Conservation (phyloP, 2,329 filamentous ascomycete genomes). For the Pseudogymnoascus sp. region DNA sequence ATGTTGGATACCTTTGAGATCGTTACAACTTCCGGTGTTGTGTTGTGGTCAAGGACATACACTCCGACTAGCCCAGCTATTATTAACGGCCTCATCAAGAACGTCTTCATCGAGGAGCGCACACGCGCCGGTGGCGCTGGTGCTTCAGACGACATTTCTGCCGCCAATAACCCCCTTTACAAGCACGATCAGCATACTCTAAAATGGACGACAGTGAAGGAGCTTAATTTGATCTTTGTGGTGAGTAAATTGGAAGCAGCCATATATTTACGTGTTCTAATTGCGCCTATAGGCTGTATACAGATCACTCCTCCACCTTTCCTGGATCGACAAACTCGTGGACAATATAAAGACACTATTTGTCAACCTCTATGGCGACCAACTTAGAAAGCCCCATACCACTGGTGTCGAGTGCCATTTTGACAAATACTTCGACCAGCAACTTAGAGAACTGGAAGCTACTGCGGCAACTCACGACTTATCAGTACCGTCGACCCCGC, state of each 20-base stretch:
- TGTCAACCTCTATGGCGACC: slow-evolving; percentile 78
- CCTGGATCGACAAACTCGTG: slow-evolving; percentile 93
- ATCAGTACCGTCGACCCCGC: slow-evolving; percentile 20
- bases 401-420: slow-evolving; percentile 77
- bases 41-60: slow-evolving; percentile 89
- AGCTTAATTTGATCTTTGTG: slow-evolving; percentile 90
- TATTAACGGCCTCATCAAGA: slow-evolving; percentile 89
- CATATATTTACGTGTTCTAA: not conserved
- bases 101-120: slow-evolving; percentile 97
- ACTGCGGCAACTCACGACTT: slow-evolving; percentile 31
- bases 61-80: slow-evolving; percentile 69
- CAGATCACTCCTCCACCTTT: slow-evolving; percentile 85
- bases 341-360: slow-evolving; percentile 93
- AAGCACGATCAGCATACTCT: slow-evolving; percentile 88
- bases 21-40: slow-evolving; percentile 87
- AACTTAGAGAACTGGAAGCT: slow-evolving; percentile 71
- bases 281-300: slow-evolving; percentile 68
- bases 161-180: slow-evolving; percentile 63
- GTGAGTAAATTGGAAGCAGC: slow-evolving; percentile 39
- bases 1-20: slow-evolving; percentile 99
- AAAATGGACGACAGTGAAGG: slow-evolving; percentile 88
- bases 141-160: slow-evolving; percentile 51
- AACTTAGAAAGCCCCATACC: slow-evolving; percentile 71
- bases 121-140: slow-evolving; percentile 44
- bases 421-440: slow-evolving; percentile 89